phyloP scores from a whole-genome alignment of 768 basidiomycete species.

The Leccinum incarnatum region DNA sequence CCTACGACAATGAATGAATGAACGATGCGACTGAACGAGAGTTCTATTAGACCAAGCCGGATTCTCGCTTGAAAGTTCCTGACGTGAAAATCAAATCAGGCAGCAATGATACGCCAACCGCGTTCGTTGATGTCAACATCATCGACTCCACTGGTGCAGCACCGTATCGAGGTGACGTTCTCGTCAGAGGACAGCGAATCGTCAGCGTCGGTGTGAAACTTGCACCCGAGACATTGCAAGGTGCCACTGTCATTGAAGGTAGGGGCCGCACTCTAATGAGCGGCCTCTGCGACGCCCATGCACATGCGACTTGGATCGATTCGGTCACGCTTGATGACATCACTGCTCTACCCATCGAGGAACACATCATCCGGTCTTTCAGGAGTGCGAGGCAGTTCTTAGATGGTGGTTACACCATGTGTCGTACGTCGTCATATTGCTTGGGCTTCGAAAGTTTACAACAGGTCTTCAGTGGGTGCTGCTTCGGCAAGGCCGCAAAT shows the following conservation, averaged over 20 bases:
- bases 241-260: constrained; percentile 28
- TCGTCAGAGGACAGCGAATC: constrained; percentile 32
- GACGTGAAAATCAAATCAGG: constrained; percentile 23
- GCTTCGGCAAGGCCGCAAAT: constrained; percentile 34
- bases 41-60: constrained; percentile 17
- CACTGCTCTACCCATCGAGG: constrained; percentile 28
- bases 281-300: constrained; percentile 36
- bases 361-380: constrained; percentile 32
- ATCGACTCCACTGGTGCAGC: constrained; percentile 34
- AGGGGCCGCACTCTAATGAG: constrained; percentile 36
- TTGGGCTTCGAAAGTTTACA: background rate
- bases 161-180: constrained; percentile 35
- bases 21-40: background rate
- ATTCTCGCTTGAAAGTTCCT: constrained; percentile 23
- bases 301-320: constrained; percentile 34
- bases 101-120: constrained; percentile 19
- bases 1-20: background rate
- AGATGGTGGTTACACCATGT: constrained; percentile 40
- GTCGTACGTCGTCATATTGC: constrained; percentile 16
- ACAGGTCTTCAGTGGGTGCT: constrained; percentile 28
- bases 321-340: constrained; percentile 31
- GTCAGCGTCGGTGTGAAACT: constrained; percentile 27
- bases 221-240: constrained; percentile 17
- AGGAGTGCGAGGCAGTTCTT: constrained; percentile 34
- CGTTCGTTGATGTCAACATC: constrained; percentile 32